phyloP scores from a whole-genome alignment of 495 filamentous ascomycete genomes.

The Hapsidospora chrysogenum region DNA sequence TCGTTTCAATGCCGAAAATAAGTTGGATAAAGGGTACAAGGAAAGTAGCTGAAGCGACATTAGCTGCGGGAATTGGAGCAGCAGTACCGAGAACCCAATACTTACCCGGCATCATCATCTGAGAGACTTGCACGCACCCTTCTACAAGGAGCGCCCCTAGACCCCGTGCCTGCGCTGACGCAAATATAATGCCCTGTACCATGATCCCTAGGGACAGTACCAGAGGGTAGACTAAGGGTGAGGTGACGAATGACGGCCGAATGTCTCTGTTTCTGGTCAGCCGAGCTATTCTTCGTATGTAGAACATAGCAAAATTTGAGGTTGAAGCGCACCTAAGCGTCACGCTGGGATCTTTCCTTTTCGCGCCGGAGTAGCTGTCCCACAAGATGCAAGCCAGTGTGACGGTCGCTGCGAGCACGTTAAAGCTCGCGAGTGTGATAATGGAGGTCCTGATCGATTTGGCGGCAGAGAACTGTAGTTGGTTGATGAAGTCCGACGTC shows the following conservation, averaged over 20 bases:
- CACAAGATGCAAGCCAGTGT: slow-evolving; percentile 26
- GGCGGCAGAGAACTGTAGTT: slow-evolving; percentile 24
- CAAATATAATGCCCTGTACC: slow-evolving; percentile 27
- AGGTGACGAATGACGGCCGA: slow-evolving; percentile 20
- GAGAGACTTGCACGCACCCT: slow-evolving; percentile 22
- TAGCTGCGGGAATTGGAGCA: too few relatives aligned
- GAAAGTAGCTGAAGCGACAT: slow-evolving; percentile 28
- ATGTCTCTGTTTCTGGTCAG: slow-evolving; percentile 6
- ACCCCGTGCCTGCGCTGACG: slow-evolving; percentile 24
- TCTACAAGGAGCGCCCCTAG: slow-evolving; percentile 18
- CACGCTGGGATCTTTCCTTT: slow-evolving; percentile 16
- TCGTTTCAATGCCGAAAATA: slow-evolving; percentile 24
- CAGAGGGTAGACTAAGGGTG: slow-evolving; percentile 24
- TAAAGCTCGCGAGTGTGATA: slow-evolving; percentile 30
- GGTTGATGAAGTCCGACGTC: slow-evolving; percentile 17
- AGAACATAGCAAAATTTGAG: too few relatives aligned
- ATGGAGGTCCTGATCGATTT: slow-evolving; percentile 30
- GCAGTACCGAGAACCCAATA: too few relatives aligned
- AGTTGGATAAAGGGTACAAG: slow-evolving; percentile 30
- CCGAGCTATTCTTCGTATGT: too few relatives aligned
- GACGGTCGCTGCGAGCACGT: slow-evolving; percentile 27
- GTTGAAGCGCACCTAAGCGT: too few relatives aligned
- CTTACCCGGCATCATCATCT: slow-evolving; percentile 31
- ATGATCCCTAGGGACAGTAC: slow-evolving; percentile 27
- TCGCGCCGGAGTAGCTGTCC: slow-evolving; percentile 21